Conservation (phyloP, 2,329 filamentous ascomycete species). For the Metarhizium anisopliae region DNA sequence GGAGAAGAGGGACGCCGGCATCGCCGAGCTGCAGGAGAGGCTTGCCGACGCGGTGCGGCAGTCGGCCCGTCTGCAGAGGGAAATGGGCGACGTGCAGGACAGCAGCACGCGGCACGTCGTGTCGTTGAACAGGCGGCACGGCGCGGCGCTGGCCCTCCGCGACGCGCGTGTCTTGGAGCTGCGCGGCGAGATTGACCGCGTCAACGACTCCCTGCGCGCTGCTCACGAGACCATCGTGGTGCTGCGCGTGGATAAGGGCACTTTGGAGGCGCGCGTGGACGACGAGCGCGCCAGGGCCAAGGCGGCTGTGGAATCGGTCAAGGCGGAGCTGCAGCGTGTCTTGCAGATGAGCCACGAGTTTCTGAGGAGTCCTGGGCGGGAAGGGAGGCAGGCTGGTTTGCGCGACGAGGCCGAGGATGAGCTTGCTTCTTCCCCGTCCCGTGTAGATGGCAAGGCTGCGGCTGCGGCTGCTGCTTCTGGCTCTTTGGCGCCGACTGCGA, state of each 20-base stretch:
- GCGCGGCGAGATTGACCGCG: conserved; percentile 36
- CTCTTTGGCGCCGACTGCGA: conserved; percentile 6
- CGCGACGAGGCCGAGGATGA: background rate
- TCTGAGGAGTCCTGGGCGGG: conserved; percentile 22
- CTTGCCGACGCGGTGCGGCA: conserved; percentile 32
- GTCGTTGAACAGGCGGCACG: conserved; percentile 31
- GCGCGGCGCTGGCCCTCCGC: conserved; percentile 37
- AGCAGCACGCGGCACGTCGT: conserved; percentile 22
- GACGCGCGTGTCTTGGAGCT: conserved; percentile 43
- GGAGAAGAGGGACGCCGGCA: conserved; percentile 25
- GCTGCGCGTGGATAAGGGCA: background rate
- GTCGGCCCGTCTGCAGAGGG: conserved; percentile 26
- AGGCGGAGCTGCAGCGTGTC: conserved; percentile 40
- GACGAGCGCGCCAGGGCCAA: conserved; percentile 31
- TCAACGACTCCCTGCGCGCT: conserved; percentile 33
- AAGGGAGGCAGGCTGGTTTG: background rate
- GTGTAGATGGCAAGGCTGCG: conserved; percentile 10
- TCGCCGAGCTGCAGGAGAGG: conserved; percentile 34
- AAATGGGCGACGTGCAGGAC: conserved; percentile 30
- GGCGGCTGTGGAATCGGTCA: conserved; percentile 39
- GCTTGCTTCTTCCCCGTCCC: conserved; percentile 8
- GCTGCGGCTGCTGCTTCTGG: conserved; percentile 16
- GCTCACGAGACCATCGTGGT: conserved; percentile 35
- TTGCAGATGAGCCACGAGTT: conserved; percentile 37
- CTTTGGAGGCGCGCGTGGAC: conserved; percentile 25